Base-by-base conservation (phyloP, 495 filamentous ascomycete species). In the Xylaria acuta region DNA sequence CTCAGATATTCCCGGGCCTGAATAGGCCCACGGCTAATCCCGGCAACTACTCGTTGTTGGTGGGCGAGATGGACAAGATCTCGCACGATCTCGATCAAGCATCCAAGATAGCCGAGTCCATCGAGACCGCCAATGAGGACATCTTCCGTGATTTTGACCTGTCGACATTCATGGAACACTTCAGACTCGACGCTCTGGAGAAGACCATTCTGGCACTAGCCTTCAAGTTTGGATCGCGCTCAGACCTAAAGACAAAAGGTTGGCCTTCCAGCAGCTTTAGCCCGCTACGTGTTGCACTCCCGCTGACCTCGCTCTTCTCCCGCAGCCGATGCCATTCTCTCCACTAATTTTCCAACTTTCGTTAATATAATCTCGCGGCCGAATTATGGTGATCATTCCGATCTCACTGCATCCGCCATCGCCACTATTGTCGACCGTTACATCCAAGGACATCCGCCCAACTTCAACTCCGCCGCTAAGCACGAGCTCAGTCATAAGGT, bases 61-160 rank as follows among this genome's bases (percentile, higher is more conserved):
- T 91, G 16, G 86, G 89, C 73, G 94, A 97, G 83, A 91, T 99
- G 84, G 88, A 91, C 72, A 97, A 97, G 84, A 86, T 98, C 63
- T 87, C 88, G 58, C 88, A 88, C 72, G 95, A 95, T 78, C 88
- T 89, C 68, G 87, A 91, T 68, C 94, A 97, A 80, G 93, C 94
- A 22, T 87, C 92, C 70, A 95, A 93, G 77, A 97, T 99, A 74
- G 94, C 95, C 67, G 94, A 98, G 79, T 92, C 94, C 20, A 92
- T 99, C 73, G 94, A 97, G 79, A 89, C 90, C 1, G 91, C 91
- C 22, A 86, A 84, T 73, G 94, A 94, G 70, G 94, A 98, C 74
- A 89, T 97, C 36, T 97, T 97, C 81, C 90, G 92, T 54, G 94
- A 98, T 77, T 97, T 98, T 74, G 95, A 98, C 77, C 86, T 98